Evolutionary conservation across 495 filamentous ascomycete genomes (phyloP).

Genomic region (Apodospora peruviana): DNA sequence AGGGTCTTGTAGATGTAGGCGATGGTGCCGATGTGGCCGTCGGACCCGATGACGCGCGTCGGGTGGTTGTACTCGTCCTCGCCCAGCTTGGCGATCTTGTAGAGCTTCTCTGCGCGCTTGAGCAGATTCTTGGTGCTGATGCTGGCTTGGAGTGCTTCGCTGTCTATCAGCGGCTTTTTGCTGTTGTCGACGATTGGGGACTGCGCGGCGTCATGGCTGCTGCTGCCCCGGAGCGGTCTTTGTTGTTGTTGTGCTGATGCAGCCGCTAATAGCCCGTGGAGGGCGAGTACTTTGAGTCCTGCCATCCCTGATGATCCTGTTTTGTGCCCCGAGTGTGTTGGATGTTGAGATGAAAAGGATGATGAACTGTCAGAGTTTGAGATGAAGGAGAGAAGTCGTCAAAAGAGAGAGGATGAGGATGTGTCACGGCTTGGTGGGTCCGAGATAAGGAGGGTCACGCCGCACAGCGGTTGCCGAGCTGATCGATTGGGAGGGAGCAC

Average conservation of each 20-base stretch:
- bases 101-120: slow-evolving; percentile 49
- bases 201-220: too few relatives aligned
- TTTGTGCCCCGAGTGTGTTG: neutral
- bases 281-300: slow-evolving; percentile 6
- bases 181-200: neutral
- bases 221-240: slow-evolving; percentile 9
- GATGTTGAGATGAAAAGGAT: neutral
- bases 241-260: slow-evolving; percentile 2
- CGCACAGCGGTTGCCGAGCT: neutral
- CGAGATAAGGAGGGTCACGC: neutral
- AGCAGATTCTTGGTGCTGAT: slow-evolving; percentile 50
- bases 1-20: slow-evolving; percentile 54
- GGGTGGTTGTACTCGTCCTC: slow-evolving; percentile 54
- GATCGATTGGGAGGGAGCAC: neutral
- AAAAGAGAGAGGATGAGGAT: neutral
- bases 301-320: neutral
- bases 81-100: slow-evolving; percentile 47
- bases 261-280: slow-evolving; percentile 2
- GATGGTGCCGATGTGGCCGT: slow-evolving; percentile 54
- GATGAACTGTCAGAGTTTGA: too few relatives aligned
- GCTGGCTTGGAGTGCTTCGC: slow-evolving; percentile 45
- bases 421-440: neutral
- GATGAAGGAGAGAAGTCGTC: neutral
- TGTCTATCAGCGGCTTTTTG: slow-evolving; percentile 40
- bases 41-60: slow-evolving; percentile 58